These are phyloP conservation scores for Penicillium turbatum DNA, from an alignment of 495 filamentous ascomycete species.

Conservation along the genomic window DNA sequence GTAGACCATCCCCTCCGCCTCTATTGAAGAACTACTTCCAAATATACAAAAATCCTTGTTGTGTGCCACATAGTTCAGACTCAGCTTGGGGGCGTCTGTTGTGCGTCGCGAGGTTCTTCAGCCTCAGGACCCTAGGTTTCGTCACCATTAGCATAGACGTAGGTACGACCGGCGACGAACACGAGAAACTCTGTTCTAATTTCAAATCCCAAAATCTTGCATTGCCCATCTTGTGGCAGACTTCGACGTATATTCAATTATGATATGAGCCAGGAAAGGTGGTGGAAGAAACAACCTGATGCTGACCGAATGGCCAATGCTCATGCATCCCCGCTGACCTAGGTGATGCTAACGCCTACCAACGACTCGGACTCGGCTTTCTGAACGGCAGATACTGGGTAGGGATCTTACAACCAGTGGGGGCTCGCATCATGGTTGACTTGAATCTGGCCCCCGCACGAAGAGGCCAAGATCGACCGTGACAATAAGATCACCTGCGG, in stretches of 20 bases:
- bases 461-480: constrained; percentile 9
- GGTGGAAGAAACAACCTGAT: neutral
- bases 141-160: neutral
- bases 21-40: neutral
- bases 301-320: neutral
- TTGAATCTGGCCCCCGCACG: constrained; percentile 4
- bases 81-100: neutral
- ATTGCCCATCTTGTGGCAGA: neutral
- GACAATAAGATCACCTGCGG: constrained; percentile 19
- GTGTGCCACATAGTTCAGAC: neutral
- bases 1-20: too few species aligned
- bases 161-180: neutral
- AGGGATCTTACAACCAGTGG: neutral
- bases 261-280: neutral
- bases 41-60: too few species aligned
- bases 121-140: neutral
- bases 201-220: neutral
- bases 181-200: too few species aligned
- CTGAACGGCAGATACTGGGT: neutral
- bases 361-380: neutral
- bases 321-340: neutral
- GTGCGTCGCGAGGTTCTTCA: neutral
- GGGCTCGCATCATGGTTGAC: neutral
- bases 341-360: neutral
- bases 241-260: neutral